These are phyloP conservation scores for Monosporascus sp. DNA, from an alignment of 2,329 filamentous ascomycete genomes.

Conservation along the genomic window DNA sequence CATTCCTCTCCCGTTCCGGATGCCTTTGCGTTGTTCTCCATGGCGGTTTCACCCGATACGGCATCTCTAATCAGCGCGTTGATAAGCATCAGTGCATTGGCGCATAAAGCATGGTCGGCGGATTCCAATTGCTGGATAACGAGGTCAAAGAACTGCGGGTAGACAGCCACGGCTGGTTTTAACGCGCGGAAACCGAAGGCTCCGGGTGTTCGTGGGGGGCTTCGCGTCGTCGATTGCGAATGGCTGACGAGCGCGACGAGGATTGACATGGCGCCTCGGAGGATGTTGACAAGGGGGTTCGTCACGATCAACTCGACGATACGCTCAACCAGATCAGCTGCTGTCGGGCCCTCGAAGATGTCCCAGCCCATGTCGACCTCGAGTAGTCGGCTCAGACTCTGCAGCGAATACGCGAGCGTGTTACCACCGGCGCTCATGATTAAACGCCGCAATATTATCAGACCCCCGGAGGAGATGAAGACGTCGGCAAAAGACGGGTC, in stretches of 20 bases:
- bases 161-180: constrained; percentile 83
- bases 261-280: constrained; percentile 94
- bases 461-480: constrained; percentile 85
- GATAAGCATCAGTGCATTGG: constrained; percentile 90
- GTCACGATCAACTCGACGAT: constrained; percentile 91
- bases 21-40: constrained; percentile 27
- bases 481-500: constrained; percentile 95
- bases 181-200: constrained; percentile 84
- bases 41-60: constrained; percentile 63
- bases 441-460: constrained; percentile 73
- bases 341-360: constrained; percentile 59
- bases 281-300: constrained; percentile 93
- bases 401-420: constrained; percentile 90
- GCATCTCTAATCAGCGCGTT: constrained; percentile 93
- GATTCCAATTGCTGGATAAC: constrained; percentile 88
- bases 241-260: constrained; percentile 89
- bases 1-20: constrained; percentile 61
- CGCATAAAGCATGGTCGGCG: constrained; percentile 91
- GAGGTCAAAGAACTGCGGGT: constrained; percentile 91
- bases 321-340: constrained; percentile 64
- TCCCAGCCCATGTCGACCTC: constrained; percentile 99
- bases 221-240: constrained; percentile 54
- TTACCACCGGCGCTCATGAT: constrained; percentile 85
- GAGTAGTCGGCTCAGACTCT: constrained; percentile 78
- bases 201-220: constrained; percentile 41